Percentiles rank a stretch among this genome's conserved stretches.
Conservation (phyloP, 2,329 filamentous ascomycete genomes). For the Sclerotinia glacialis region DNA sequence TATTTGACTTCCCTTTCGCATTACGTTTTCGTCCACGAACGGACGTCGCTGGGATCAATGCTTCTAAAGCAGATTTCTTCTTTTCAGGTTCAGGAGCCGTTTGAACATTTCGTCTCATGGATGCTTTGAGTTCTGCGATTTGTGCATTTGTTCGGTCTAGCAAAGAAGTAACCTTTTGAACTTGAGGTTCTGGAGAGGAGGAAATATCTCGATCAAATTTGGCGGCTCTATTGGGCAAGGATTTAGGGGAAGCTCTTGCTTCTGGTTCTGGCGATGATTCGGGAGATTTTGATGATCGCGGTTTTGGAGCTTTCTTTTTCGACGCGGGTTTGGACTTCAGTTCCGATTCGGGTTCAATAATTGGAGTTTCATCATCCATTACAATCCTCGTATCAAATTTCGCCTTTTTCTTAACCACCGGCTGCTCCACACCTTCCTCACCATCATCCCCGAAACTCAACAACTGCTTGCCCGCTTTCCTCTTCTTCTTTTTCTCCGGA, state of each 20-base stretch:
- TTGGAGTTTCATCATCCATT: slow-evolving; percentile 51
- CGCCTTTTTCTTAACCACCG: slow-evolving; percentile 66
- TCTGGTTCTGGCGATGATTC: slow-evolving; percentile 43
- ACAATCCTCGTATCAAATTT: slow-evolving; percentile 79
- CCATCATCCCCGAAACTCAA: slow-evolving; percentile 73
- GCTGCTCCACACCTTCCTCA: slow-evolving; percentile 50
- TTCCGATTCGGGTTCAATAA: slow-evolving; percentile 38
- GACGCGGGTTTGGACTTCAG: slow-evolving; percentile 35
- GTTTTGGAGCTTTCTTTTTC: slow-evolving; percentile 37
- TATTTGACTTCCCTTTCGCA: slow-evolving; percentile 52
- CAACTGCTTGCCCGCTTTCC: slow-evolving; percentile 72
- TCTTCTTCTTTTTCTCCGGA: slow-evolving; percentile 59
- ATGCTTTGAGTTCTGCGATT: slow-evolving; percentile 76
- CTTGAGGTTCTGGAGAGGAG: slow-evolving; percentile 42
- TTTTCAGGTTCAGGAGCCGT: slow-evolving; percentile 52
- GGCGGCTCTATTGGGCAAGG: slow-evolving; percentile 33
- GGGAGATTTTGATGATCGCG: slow-evolving; percentile 40
- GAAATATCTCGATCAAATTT: slow-evolving; percentile 40
- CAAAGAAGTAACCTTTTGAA: slow-evolving; percentile 42
- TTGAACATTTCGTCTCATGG: slow-evolving; percentile 67
- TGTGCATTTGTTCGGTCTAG: slow-evolving; percentile 74
- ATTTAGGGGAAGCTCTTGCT: slow-evolving; percentile 32
- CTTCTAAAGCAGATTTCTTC: slow-evolving; percentile 66
- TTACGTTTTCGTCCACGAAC: slow-evolving; percentile 68
- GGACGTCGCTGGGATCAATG: slow-evolving; percentile 70